Base-by-base conservation (phyloP, 352 stramenopile species). In the Phytophthora europaea region DNA sequence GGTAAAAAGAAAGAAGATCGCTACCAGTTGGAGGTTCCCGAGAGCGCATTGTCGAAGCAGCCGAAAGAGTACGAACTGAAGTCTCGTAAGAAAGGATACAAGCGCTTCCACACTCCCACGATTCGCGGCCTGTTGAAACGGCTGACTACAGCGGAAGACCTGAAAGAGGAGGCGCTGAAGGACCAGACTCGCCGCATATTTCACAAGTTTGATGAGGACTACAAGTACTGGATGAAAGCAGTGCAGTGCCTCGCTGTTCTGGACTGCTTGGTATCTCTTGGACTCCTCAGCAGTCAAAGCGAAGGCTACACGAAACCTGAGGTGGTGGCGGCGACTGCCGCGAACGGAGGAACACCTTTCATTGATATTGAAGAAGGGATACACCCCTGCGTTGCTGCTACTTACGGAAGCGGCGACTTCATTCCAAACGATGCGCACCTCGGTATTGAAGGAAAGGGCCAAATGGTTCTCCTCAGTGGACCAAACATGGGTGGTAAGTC, bases 401-500 rank as follows among this genome's bases (percentile, higher is more conserved):
- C 87, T 1, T 94, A 93, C 55, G 72, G 83, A 36, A 88, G 70
- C 33, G 81, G 83, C 15, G 94, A 99, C 45, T 99, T 99, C 72
- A 99, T 99, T 70, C 94, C 98, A 6, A 99, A 99, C 75, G 95
- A 99, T 79, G 87, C 98, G 6, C 70, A 75, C 2, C 76, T 99
- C 8, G 98, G 97, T 47, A 82, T 91, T 4, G 76, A 78, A 61
- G 75, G 72, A 33, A 75, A 88, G 45, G 81, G 80, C 18, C 76
- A 85, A 54, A 94, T 95, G 89, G 75, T 99, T 22, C 80, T 99
- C 33, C 88, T 99, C 15, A 99, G 91, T 72, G 98, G 98, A 52
- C 98, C 98, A 1, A 99, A 99, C 82, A 99, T 99, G 97, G 98
- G 98, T 61, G 98, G 98, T 61, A 99, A 99, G 82, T 98, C 89